These are phyloP conservation scores for Phoenix roebelenii DNA, from an alignment of 176 grass and related monocot species.

Conservation along the genomic window DNA sequence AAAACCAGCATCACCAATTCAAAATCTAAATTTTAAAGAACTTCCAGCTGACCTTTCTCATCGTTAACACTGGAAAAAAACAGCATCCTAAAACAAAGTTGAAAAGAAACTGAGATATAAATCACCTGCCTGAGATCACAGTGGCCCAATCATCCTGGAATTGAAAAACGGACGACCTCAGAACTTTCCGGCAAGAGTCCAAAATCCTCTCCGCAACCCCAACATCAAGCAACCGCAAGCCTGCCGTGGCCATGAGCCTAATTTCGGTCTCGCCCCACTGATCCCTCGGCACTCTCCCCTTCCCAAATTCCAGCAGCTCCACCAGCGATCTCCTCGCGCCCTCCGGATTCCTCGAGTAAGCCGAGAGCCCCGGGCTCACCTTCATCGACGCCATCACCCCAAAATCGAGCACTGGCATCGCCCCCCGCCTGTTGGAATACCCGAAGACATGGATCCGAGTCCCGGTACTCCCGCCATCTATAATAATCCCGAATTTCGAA, in stretches of 20 bases:
- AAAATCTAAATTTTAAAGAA: too few relatives aligned
- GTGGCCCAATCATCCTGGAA: slow-evolving; percentile 70
- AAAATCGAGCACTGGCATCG: slow-evolving; percentile 36
- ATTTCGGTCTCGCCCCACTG: slow-evolving; percentile 50
- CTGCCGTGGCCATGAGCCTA: slow-evolving; percentile 77
- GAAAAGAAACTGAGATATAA: neutral
- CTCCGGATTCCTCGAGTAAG: slow-evolving; percentile 38
- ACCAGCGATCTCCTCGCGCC: slow-evolving; percentile 48
- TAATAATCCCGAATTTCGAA: slow-evolving; percentile 44
- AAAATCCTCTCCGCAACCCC: slow-evolving; percentile 33
- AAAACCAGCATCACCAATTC: too few relatives aligned
- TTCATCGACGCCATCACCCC: slow-evolving; percentile 37
- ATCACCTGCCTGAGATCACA: slow-evolving; percentile 70
- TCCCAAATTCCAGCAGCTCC: slow-evolving; percentile 60
- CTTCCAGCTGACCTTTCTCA: neutral
- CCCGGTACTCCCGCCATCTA: slow-evolving; percentile 78
- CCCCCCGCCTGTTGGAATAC: slow-evolving; percentile 2
- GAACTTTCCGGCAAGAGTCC: slow-evolving; percentile 67
- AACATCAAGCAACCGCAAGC: slow-evolving; percentile 51
- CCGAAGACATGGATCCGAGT: slow-evolving; percentile 67
- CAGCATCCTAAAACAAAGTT: neutral
- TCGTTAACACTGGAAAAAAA: neutral
- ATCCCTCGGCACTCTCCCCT: slow-evolving; percentile 32
- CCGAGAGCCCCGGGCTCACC: slow-evolving; percentile 52
- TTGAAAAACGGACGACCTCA: slow-evolving; percentile 44